These are phyloP conservation scores for Thecaphora thlaspeos DNA, from an alignment of 1,284 basidiomycete species.

Conservation along the genomic window DNA sequence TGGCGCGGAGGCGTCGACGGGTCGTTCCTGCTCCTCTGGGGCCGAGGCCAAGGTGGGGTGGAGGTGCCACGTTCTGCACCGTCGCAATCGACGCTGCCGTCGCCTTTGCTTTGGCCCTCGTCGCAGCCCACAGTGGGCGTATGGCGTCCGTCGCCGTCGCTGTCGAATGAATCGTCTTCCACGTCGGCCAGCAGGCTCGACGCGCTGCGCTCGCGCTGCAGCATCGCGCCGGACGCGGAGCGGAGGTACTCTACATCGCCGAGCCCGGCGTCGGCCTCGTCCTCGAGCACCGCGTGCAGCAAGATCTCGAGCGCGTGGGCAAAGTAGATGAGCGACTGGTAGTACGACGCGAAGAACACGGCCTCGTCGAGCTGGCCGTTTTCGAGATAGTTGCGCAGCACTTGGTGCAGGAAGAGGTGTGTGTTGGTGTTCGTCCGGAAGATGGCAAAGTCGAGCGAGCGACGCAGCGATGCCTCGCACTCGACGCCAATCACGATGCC, in stretches of 20 bases:
- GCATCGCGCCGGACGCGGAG: conserved; percentile 19
- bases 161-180: conserved; percentile 5
- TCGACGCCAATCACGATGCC: conserved; percentile 97
- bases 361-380: conserved; percentile 61
- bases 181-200: conserved; percentile 33
- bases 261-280: conserved; percentile 65
- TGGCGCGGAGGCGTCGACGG: not conserved
- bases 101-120: too few species aligned
- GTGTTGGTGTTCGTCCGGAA: conserved; percentile 92
- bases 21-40: too few species aligned
- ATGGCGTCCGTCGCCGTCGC: too few species aligned
- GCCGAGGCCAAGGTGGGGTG: too few species aligned
- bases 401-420: conserved; percentile 89
- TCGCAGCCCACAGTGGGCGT: too few species aligned
- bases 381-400: conserved; percentile 78
- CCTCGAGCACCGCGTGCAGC: conserved; percentile 87
- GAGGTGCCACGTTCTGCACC: too few species aligned
- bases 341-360: conserved; percentile 80
- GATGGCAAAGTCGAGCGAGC: conserved; percentile 82
- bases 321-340: conserved; percentile 86
- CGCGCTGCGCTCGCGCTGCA: conserved; percentile 25
- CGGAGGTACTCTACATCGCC: conserved; percentile 23
- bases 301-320: conserved; percentile 90
- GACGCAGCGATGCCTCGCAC: conserved; percentile 74
- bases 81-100: too few species aligned